These are phyloP conservation scores for Coniochaeta ligniaria DNA, from an alignment of 2,329 filamentous ascomycete genomes.

Conservation along the genomic window DNA sequence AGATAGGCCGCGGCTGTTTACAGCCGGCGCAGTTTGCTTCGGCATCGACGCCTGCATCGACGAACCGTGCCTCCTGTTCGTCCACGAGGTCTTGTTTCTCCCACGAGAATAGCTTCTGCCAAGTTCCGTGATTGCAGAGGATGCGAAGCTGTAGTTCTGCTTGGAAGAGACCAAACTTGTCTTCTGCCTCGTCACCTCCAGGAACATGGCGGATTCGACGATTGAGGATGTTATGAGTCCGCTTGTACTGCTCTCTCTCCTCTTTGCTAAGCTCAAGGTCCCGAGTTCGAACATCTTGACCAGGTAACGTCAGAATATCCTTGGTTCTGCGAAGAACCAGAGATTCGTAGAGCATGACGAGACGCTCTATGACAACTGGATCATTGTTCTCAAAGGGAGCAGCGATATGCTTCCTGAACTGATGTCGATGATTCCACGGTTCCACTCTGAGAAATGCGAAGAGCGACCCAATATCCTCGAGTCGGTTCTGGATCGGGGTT, in stretches of 20 bases:
- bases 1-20: slow-evolving; percentile 24
- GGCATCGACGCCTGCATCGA: slow-evolving; percentile 12
- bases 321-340: slow-evolving; percentile 34
- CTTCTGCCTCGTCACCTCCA: slow-evolving; percentile 17
- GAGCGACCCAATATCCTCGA: slow-evolving; percentile 44
- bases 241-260: slow-evolving; percentile 24
- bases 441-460: slow-evolving; percentile 37
- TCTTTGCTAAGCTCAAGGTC: slow-evolving; percentile 22
- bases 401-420: slow-evolving; percentile 36
- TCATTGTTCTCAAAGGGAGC: slow-evolving; percentile 25
- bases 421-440: slow-evolving; percentile 30
- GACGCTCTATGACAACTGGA: slow-evolving; percentile 17
- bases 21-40: slow-evolving; percentile 21
- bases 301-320: slow-evolving; percentile 29
- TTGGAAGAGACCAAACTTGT: slow-evolving; percentile 37
- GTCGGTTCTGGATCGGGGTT: slow-evolving; percentile 45
- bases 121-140: slow-evolving; percentile 43
- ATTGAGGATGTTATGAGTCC: slow-evolving; percentile 27
- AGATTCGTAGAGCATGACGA: slow-evolving; percentile 25
- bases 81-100: slow-evolving; percentile 23
- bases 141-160: slow-evolving; percentile 36
- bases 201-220: slow-evolving; percentile 29
- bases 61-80: slow-evolving; percentile 20
- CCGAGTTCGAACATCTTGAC: slow-evolving; percentile 13
- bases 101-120: slow-evolving; percentile 36